A percentile compares a stretch with the other conserved stretches of the same genome.
These are phyloP conservation scores for Sporormia fimetaria DNA, from an alignment of 495 filamentous ascomycete species.

Conservation along the genomic window DNA sequence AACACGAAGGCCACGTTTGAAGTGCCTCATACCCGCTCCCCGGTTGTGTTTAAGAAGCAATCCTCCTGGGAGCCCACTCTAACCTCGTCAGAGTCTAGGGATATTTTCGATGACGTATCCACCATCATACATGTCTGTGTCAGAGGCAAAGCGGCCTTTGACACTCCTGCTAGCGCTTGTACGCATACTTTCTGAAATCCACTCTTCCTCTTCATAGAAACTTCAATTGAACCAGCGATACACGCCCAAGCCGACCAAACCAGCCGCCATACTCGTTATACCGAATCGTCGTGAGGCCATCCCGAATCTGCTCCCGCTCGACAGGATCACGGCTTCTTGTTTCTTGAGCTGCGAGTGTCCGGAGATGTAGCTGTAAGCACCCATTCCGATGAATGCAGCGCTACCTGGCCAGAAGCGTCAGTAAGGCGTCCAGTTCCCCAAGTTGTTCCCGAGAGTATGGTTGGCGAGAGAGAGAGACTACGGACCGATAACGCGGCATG, in stretches of 20 bases:
- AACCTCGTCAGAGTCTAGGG: too few relatives aligned
- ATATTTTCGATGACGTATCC: too few relatives aligned
- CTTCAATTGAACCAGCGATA: slow-evolving; percentile 46
- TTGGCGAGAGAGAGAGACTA: not conserved
- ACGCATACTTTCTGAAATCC: not conserved
- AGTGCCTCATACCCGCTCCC: not conserved
- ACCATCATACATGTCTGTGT: too few relatives aligned
- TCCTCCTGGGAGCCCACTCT: too few relatives aligned
- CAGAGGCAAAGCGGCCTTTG: too few relatives aligned
- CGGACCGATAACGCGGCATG: slow-evolving; percentile 33
- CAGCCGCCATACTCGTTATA: slow-evolving; percentile 58
- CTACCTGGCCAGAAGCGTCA: slow-evolving; percentile 43
- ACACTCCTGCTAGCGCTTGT: too few relatives aligned
- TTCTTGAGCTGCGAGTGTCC: slow-evolving; percentile 63
- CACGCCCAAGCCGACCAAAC: slow-evolving; percentile 57
- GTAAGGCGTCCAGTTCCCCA: too few relatives aligned
- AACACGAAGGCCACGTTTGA: too few relatives aligned
- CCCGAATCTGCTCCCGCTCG: slow-evolving; percentile 61
- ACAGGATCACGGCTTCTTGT: slow-evolving; percentile 56
- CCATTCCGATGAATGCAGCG: slow-evolving; percentile 79
- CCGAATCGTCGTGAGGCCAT: slow-evolving; percentile 60
- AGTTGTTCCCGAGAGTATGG: not conserved
- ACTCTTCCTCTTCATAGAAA: not conserved
- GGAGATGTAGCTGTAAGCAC: slow-evolving; percentile 73
- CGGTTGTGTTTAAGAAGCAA: not conserved